phyloP scores from a whole-genome alignment of 805 yeast genomes.

The Hanseniaspora vineae region DNA sequence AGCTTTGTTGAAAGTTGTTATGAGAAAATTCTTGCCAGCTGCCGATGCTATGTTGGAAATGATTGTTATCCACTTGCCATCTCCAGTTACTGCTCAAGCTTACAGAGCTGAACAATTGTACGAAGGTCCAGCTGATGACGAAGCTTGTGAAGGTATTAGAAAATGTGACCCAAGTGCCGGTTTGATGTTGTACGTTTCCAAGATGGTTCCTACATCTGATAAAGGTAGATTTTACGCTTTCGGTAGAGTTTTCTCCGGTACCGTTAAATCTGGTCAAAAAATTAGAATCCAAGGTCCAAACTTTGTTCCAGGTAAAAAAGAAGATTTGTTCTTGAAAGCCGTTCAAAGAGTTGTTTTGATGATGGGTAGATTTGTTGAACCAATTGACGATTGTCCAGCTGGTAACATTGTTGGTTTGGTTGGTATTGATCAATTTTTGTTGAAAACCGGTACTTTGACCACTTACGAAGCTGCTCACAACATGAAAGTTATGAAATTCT shows the following conservation, averaged over 20 bases:
- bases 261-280: constrained; percentile 97
- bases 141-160: constrained; percentile 81
- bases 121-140: constrained; percentile 97
- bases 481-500: constrained; percentile 99
- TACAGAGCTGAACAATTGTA: constrained; percentile 99
- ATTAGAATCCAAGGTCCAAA: constrained; percentile 99
- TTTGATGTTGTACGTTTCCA: constrained; percentile 97
- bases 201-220: constrained; percentile 99
- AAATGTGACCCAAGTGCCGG: constrained; percentile 98
- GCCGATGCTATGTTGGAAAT: constrained; percentile 98
- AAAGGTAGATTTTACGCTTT: constrained; percentile 99
- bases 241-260: constrained; percentile 99
- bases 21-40: constrained; percentile 99
- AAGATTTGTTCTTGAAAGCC: constrained; percentile 91
- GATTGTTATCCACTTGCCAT: constrained; percentile 97
- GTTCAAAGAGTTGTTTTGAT: constrained; percentile 97
- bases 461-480: constrained; percentile 95
- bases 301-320: constrained; percentile 98
- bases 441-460: constrained; percentile 98
- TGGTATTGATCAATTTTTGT: constrained; percentile 99
- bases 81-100: constrained; percentile 97
- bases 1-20: constrained; percentile 94
- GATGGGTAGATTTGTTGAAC: constrained; percentile 99
- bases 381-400: constrained; percentile 98
- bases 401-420: constrained; percentile 99